phyloP scores from a whole-genome alignment of 2,329 filamentous ascomycete species.

The Mollisiaceae sp. region DNA sequence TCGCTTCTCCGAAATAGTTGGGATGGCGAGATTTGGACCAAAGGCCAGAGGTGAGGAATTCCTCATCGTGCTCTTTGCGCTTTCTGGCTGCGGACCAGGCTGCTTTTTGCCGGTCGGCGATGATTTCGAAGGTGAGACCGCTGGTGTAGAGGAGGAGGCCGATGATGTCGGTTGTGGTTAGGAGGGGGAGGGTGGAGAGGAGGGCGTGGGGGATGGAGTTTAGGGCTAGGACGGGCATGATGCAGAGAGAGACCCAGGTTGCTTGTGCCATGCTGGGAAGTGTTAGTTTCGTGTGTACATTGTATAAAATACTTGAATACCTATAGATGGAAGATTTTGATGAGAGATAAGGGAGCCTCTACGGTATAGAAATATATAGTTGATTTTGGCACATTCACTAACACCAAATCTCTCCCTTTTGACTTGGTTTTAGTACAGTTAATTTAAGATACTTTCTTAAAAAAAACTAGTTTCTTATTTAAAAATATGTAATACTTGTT shows the following conservation, averaged over 20 bases:
- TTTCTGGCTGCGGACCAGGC: conserved; percentile 65
- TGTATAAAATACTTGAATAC: not conserved
- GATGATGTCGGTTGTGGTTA: conserved; percentile 59
- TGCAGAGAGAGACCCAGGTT: conserved; percentile 70
- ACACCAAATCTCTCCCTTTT: too few species aligned
- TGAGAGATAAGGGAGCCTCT: too few species aligned
- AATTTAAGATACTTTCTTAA: too few species aligned
- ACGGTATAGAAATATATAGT: too few species aligned
- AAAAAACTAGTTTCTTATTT: too few species aligned
- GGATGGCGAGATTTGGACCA: conserved; percentile 68
- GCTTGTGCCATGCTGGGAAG: conserved; percentile 57
- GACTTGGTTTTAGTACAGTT: too few species aligned
- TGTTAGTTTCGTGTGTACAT: not conserved
- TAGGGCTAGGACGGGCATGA: conserved; percentile 67
- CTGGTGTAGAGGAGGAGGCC: conserved; percentile 62
- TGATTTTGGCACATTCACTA: too few species aligned
- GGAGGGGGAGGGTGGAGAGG: conserved; percentile 53
- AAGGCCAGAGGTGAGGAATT: conserved; percentile 67
- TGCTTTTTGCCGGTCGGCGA: conserved; percentile 68
- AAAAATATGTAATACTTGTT: too few species aligned
- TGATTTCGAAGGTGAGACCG: conserved; percentile 64
- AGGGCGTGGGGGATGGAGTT: conserved; percentile 63
- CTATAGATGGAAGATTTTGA: not conserved
- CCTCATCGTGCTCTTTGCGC: conserved; percentile 68
- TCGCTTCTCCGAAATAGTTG: conserved; percentile 75